A percentile compares a stretch with the other conserved stretches of the same genome.
phyloP scores from a whole-genome alignment of 106 monocot species.

The Agapanthus africanus region DNA sequence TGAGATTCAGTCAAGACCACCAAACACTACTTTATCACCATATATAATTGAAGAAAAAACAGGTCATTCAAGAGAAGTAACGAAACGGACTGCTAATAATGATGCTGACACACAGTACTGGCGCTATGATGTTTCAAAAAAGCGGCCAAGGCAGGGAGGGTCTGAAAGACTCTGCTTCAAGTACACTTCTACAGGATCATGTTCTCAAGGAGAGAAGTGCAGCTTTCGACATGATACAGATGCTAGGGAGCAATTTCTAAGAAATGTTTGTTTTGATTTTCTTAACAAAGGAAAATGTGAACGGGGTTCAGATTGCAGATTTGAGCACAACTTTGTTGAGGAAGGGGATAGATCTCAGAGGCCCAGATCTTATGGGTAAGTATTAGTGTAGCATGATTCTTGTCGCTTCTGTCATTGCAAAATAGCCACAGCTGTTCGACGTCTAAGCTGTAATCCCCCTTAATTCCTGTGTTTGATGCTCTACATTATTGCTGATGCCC shows the following conservation, averaged over 20 bases:
- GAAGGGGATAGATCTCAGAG: slow-evolving; percentile 43
- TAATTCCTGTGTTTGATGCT: background rate
- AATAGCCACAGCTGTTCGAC: background rate
- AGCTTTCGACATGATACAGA: slow-evolving; percentile 70
- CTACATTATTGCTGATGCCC: too few species aligned
- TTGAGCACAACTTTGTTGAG: slow-evolving; percentile 52
- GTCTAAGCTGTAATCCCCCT: background rate
- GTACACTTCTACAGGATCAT: slow-evolving; percentile 78
- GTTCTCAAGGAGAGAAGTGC: slow-evolving; percentile 60
- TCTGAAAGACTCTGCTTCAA: slow-evolving; percentile 66
- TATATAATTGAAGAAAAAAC: slow-evolving; percentile 23
- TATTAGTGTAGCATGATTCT: background rate
- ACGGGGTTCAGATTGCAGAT: slow-evolving; percentile 79
- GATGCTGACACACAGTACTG: slow-evolving; percentile 59
- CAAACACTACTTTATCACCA: slow-evolving; percentile 70
- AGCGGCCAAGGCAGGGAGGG: slow-evolving; percentile 48
- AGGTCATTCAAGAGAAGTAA: slow-evolving; percentile 22
- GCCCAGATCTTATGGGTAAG: slow-evolving; percentile 30
- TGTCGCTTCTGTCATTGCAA: background rate
- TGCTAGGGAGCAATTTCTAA: slow-evolving; percentile 58
- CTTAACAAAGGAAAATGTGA: slow-evolving; percentile 96
- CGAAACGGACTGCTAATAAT: slow-evolving; percentile 28
- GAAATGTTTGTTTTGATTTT: slow-evolving; percentile 98
- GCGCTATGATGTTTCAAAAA: slow-evolving; percentile 76
- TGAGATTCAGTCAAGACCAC: slow-evolving; percentile 52